Evolutionary conservation across 2,329 filamentous ascomycete genomes (phyloP), one percentile per base, ranked within the genome.

Genomic region (Cladosporium phlei): DNA sequence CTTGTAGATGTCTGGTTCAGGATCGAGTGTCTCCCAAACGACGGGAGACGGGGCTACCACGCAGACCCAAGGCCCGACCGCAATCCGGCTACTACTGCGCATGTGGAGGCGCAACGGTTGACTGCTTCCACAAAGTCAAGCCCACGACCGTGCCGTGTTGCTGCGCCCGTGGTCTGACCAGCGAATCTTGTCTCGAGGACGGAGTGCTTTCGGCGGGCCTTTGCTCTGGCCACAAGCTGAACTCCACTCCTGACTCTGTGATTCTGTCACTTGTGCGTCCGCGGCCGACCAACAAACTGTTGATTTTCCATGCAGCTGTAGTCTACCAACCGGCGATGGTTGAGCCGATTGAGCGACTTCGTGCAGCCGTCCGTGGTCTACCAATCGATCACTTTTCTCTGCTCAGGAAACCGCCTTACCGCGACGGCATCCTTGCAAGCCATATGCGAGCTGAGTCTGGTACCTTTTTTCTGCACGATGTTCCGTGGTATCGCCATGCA

Each of bases 171-270:
- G 17, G 32, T 45, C 32, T 32, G 35, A 32, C 42, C 42, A 45
- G 42, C 33, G 19, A 22, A 45, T 45, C n/a, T n/a, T n/a, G 42
- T 45, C 42, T 45, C 42, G 37, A 45, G 32, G n/a, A 32, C 42
- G 42, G 32, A 32, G 32, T 20, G 24, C 42, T 32, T 32, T 35
- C 29, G 42, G 33, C 24, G 42, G 42, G 29, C 42, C 32, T 37
- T 45, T 32, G n/a, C n/a, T n/a, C 42, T 45, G 32, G 16, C 19
- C 37, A 29, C 12, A 32, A 33, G 39, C 39, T 43, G 24, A 33
- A 32, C 32, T 45, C 42, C 42, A 45, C 42, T 32, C 42, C 32
- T 45, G 42, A 29, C n/a, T 25, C 14, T 37, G 42, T n/a, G n/a
- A n/a, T n/a, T n/a, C n/a, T n/a, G n/a, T n/a, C n/a, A n/a, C n/a